Evolutionary conservation across 805 yeast genomes (phyloP), one percentile per base, ranked within the genome.

Genomic region (Ogataea siamensis): DNA sequence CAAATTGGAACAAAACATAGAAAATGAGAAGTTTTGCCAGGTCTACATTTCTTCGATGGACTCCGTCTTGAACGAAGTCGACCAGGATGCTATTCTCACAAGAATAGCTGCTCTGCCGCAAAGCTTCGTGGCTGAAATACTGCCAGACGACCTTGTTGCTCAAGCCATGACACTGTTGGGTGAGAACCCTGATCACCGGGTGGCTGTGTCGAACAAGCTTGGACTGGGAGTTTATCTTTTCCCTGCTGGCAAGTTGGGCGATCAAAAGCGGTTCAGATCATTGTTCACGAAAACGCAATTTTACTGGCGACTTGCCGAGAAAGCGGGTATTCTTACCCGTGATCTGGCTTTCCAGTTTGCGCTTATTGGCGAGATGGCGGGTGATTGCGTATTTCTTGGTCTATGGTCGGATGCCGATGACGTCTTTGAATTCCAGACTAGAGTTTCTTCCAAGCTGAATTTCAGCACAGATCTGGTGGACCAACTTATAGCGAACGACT

Each of bases 141-240:
- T 41, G 4, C 47, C 55, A 4, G 7, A 16, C 5, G 22, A 40
- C 10, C 18, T 50, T 12, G 15, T 37, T 0, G 16, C 29, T 5
- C 20, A 32, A 3, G 21, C 46, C n/a, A n/a, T 31, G 7, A 10
- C 6, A 2, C 12, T 17, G 5, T 19, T 49, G 5, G 37, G 40
- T 4, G 7, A 21, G 3, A 8, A 12, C 6, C 55, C 55, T 7
- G 48, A 45, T 26, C 18, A 36, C 2, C 27, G 44, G 4, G 18
- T 58, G 11, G 26, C 51, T 2, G 33, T 49, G 7, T 49, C 52
- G 5, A 60, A 58, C 28, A 43, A 59, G 5, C 19, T 60, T 3
- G 58, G 55, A 5, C 35, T 38, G n/a, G 42, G 48, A 0, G 32
- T 48, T 7, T 56, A 51, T 27, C 15, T 34, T 7, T 20, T 29